These are phyloP conservation scores for Scorias spongiosa DNA, from an alignment of 2,329 filamentous ascomycete species.

Conservation along the genomic window DNA sequence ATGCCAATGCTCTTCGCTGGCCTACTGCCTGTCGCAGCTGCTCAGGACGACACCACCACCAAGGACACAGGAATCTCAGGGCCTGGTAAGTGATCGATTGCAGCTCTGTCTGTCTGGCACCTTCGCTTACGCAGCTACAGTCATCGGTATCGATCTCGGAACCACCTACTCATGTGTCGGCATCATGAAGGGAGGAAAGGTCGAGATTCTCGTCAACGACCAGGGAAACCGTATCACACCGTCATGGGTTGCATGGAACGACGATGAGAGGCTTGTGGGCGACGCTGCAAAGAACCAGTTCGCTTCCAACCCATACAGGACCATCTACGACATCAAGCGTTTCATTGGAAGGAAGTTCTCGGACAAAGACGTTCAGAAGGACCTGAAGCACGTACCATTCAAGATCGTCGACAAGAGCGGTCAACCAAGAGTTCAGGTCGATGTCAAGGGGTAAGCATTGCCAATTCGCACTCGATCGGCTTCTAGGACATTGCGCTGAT, in stretches of 20 bases:
- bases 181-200: slow-evolving; percentile 91
- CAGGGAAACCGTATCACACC: slow-evolving; percentile 94
- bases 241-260: slow-evolving; percentile 49
- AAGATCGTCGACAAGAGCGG: slow-evolving; percentile 78
- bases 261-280: slow-evolving; percentile 91
- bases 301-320: slow-evolving; percentile 34
- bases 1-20: slow-evolving; percentile 73
- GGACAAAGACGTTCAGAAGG: slow-evolving; percentile 69
- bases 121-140: slow-evolving; percentile 24
- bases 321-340: slow-evolving; percentile 35
- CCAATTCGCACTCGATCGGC: neutral
- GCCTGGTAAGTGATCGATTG: slow-evolving; percentile 36
- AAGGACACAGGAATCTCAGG: slow-evolving; percentile 54
- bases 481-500: slow-evolving; percentile 4
- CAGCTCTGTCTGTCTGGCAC: neutral
- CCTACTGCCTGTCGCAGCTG: slow-evolving; percentile 41
- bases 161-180: slow-evolving; percentile 79
- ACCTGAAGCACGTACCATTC: slow-evolving; percentile 98
- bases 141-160: slow-evolving; percentile 91
- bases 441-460: slow-evolving; percentile 40
- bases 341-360: slow-evolving; percentile 37
- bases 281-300: slow-evolving; percentile 94
- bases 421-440: slow-evolving; percentile 72
- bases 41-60: slow-evolving; percentile 46
- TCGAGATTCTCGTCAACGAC: slow-evolving; percentile 91